Evolutionary conservation across 1,139 yeast genomes (phyloP), one percentile per base, ranked within the genome.

Genomic region (Hemisphaericaspora subhashii): DNA sequence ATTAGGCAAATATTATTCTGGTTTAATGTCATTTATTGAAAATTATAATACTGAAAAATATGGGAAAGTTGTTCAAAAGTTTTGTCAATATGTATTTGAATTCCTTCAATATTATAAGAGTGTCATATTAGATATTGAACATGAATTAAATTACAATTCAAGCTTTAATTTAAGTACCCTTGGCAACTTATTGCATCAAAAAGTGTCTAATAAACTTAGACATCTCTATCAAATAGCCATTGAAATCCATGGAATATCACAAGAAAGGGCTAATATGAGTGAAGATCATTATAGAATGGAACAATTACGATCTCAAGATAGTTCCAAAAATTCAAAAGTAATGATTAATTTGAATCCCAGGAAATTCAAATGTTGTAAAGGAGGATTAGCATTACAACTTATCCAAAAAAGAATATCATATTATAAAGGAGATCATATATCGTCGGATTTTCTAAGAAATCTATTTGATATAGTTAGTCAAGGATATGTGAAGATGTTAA

Each of bases 41-140:
- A 47, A 67, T 38, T 86, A 84, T 60, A 64, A 83, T 53, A 63
- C 67, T 39, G 60, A 70, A 12, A 53, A 58, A 17, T 81, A 77
- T 54, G 98, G 98, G 0, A 74, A 76, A 38, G 83, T 86, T 1
- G 72, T 86, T 37, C 96, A 90, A 51, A 75, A 86, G 4, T 64
- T 92, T 21, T 86, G 95, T 45, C 72, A 66, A 38, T 78, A 79
- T 33, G 66, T 89, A 3, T 60, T 80, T 26, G 60, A 63, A 11
- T 70, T 81, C 42, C 57, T 85, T 40, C 58, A 64, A 23, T 52
- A 54, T 18, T 79, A 76, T 44, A 82, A 81, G 48, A 48, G 66
- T 22, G 52, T 77, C 13, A 57, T 86, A 2, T 67, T 77, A 6
- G 62, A 66, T 8, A 57, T 85, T 16, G 94, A 86, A 49, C 58